phyloP scores from a whole-genome alignment of 2,329 filamentous ascomycete genomes.

The Neopestalotiopsis sp. region DNA sequence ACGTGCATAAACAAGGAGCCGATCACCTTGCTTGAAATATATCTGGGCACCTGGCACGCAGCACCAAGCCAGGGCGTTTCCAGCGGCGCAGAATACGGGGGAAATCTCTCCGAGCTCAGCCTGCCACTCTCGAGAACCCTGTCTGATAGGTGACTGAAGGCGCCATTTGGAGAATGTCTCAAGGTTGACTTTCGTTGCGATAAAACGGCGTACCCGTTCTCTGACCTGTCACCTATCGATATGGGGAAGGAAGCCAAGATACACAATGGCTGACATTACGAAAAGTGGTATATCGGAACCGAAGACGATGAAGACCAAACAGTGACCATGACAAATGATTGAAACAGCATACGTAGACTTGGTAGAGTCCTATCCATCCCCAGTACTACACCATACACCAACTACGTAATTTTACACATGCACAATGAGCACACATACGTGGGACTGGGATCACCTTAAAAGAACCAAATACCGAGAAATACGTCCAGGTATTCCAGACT shows the following conservation, averaged over 20 bases:
- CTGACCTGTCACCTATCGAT: neutral
- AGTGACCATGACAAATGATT: neutral
- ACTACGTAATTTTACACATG: neutral
- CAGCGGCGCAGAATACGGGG: neutral
- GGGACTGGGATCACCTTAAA: neutral
- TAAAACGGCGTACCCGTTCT: neutral
- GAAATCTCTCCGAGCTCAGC: neutral
- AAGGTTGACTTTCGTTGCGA: neutral
- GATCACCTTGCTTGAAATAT: neutral
- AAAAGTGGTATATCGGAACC: neutral
- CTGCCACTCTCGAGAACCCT: conserved; percentile 1
- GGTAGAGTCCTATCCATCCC: neutral
- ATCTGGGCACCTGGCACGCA: neutral
- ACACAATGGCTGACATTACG: neutral
- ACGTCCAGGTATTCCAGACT: neutral
- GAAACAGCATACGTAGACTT: neutral
- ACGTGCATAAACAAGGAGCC: neutral
- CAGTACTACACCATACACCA: neutral
- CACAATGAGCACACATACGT: neutral
- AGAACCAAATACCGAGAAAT: neutral
- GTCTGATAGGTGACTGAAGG: conserved; percentile 2
- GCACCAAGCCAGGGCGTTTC: neutral
- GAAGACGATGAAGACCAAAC: neutral
- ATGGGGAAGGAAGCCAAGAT: neutral
- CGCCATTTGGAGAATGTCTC: conserved; percentile 2